Base-by-base conservation (phyloP, 2,329 filamentous ascomycete genomes). In the Claviceps citrina region DNA sequence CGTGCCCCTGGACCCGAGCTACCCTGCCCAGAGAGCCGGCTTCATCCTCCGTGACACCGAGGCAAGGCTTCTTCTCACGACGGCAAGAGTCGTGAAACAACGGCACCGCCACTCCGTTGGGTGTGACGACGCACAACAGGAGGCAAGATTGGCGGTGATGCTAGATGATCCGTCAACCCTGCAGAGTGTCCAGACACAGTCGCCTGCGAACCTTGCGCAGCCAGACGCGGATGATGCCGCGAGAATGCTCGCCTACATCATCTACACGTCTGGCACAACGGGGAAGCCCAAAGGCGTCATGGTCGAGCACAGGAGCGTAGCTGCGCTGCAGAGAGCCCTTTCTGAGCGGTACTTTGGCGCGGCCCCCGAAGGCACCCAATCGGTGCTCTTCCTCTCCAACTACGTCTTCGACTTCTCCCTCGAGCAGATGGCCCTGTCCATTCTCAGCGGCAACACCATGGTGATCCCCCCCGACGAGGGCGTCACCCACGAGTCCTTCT, bases 261-360 rank as follows among this genome's bases (percentile, higher is more conserved):
- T 46, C 20, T 46, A 42, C 30, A 46, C 44, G 3, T 46, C 44
- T 3, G 44, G 44, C n/a, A 44, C 44, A 2, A 46, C 44, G 4
- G 44, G 44, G 5, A 39, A 34, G 18, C 44, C 44, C 16, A 44
- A 46, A 31, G 44, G 43, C 7, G 44, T 44, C 3, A 36, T 44
- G 27, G 37, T 46, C 13, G 43, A 44, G 31, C 44, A 46, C 22
- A 31, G 28, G 19, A 36, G 42, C 31, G 38, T 40, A 8, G 22
- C 35, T 2, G 22, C 36, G n/a, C 19, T 43, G 16, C 38, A 37
- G 12, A 34, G 30, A 4, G 27, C 42, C 8, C 33, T 43, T 20
- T 25, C 39, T 2, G 26, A 34, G 16, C 38, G 42, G n/a, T 44
- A 44, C 16, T 44, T 41, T 36, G 38, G 32, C n/a, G 26, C n/a